Conservation (phyloP, 805 yeast genomes). For the Schwanniomyces pseudopolymorphus region DNA sequence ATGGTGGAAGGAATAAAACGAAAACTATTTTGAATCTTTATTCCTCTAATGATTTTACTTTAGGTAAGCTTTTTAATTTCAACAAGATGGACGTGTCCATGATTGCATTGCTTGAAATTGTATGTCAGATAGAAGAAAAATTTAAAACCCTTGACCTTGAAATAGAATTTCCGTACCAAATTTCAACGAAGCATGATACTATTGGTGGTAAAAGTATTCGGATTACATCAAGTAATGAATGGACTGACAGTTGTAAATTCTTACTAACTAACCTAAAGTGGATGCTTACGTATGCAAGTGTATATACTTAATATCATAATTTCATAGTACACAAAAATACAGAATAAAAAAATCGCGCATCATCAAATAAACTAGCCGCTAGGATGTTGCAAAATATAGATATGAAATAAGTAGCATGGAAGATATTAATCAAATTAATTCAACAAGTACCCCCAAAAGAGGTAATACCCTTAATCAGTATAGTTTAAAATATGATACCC, state of each 20-base stretch:
- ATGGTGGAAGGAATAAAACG: conserved; percentile 14
- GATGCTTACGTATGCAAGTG: conserved; percentile 73
- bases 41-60: conserved; percentile 70
- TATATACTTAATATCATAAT: conserved; percentile 16
- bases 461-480: neutral
- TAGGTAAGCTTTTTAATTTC: conserved; percentile 70
- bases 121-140: conserved; percentile 49
- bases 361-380: conserved; percentile 3
- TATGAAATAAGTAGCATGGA: neutral
- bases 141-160: conserved; percentile 48
- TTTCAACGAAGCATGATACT: conserved; percentile 54
- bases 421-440: neutral
- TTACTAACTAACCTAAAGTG: conserved; percentile 76
- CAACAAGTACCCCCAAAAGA: neutral
- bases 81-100: conserved; percentile 77
- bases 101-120: conserved; percentile 70
- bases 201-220: conserved; percentile 79
- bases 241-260: conserved; percentile 89
- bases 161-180: conserved; percentile 71
- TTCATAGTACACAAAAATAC: neutral
- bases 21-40: conserved; percentile 53
- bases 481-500: neutral
- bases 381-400: conserved; percentile 4
- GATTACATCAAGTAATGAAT: conserved; percentile 69
- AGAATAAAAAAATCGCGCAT: neutral